Conservation (phyloP, 331 rosid species). For the Phaseolus coccineus region DNA sequence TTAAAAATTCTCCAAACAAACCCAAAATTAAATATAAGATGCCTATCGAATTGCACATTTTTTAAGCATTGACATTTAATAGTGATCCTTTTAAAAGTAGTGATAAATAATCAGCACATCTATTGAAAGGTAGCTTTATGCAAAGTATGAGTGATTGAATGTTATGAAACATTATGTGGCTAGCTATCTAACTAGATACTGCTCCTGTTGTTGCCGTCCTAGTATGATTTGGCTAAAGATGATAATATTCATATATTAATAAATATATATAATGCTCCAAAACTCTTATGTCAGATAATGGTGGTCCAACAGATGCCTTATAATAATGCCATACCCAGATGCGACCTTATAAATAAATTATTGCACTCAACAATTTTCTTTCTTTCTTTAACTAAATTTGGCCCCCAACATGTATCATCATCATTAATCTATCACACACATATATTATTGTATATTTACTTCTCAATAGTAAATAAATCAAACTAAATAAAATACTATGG, state of each 20-base stretch:
- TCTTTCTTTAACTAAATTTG: neutral
- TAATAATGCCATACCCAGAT: constrained; percentile 29
- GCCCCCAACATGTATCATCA: neutral
- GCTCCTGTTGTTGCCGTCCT: constrained; percentile 25
- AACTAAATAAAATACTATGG: too few relatives aligned
- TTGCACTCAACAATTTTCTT: constrained; percentile 23
- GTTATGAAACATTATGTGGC: constrained; percentile 18
- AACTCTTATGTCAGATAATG: neutral
- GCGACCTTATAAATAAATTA: constrained; percentile 34
- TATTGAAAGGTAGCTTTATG: neutral
- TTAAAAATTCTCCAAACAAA: too few relatives aligned
- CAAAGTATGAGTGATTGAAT: neutral
- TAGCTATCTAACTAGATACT: constrained; percentile 31
- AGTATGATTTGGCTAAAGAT: constrained; percentile 11
- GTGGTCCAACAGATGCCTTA: constrained; percentile 49
- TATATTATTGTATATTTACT: neutral
- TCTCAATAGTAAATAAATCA: too few relatives aligned
- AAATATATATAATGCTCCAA: too few relatives aligned
- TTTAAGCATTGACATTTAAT: neutral
- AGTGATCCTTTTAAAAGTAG: neutral
- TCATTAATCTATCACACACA: neutral
- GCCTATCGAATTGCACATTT: neutral
- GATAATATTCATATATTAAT: constrained; percentile 20
- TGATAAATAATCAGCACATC: neutral
- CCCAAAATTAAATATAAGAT: neutral